These are phyloP conservation scores for Ophiostoma montium DNA, from an alignment of 2,329 filamentous ascomycete species.

Conservation along the genomic window DNA sequence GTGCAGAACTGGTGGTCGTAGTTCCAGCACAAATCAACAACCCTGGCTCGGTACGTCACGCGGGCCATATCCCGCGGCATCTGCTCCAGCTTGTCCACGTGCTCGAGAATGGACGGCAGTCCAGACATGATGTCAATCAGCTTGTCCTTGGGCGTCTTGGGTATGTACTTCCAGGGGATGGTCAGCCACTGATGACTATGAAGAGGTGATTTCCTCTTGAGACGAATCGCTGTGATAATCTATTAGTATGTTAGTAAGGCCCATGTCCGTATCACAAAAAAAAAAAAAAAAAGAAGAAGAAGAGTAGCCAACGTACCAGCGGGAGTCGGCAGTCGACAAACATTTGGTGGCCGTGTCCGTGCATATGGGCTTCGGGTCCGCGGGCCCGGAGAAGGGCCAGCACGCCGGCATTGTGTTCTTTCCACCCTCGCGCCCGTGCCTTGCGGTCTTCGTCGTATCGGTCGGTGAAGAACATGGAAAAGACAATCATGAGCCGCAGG, in stretches of 20 bases:
- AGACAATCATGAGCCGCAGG: conserved; percentile 15
- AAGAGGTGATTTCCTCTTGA: conserved; percentile 10
- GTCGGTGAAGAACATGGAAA: conserved; percentile 15
- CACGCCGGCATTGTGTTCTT: conserved; percentile 12
- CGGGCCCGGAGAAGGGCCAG: conserved; percentile 11
- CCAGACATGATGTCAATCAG: conserved; percentile 14
- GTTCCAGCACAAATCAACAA: conserved; percentile 5
- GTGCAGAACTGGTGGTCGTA: conserved; percentile 8
- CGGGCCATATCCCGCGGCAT: not conserved
- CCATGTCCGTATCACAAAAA: no score
- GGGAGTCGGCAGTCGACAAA: conserved; percentile 14
- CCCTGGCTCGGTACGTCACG: not conserved
- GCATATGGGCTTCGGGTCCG: conserved; percentile 11
- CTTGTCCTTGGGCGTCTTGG: conserved; percentile 13
- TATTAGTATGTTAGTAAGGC: conserved; percentile 1
- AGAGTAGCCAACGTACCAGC: conserved; percentile 4
- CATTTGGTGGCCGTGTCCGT: conserved; percentile 13
- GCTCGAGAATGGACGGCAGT: conserved; percentile 12
- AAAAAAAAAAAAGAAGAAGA: not conserved
- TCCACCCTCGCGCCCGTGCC: conserved; percentile 13
- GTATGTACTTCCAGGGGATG: conserved; percentile 11
- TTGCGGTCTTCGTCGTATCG: conserved; percentile 11
- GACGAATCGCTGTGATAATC: conserved; percentile 11
- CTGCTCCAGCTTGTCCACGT: conserved; percentile 9
- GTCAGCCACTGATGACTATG: conserved; percentile 13